Conservation (phyloP, 306 rosid species). For the Vigna unguiculata region DNA sequence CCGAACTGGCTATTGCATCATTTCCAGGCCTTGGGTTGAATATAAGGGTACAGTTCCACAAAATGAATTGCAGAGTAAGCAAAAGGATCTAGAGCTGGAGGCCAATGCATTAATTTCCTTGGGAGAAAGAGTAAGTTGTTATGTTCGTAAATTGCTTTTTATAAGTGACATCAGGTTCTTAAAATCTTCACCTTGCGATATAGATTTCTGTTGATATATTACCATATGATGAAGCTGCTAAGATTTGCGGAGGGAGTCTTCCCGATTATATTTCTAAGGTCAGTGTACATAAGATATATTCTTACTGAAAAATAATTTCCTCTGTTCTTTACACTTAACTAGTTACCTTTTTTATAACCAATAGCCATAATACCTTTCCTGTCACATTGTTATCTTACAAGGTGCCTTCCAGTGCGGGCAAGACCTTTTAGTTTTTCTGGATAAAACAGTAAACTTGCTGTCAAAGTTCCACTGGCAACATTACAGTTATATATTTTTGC, state of each 20-base stretch:
- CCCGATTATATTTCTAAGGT: constrained; percentile 82
- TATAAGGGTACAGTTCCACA: constrained; percentile 72
- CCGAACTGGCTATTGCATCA: constrained; percentile 29
- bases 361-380: constrained; percentile 26
- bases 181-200: constrained; percentile 35
- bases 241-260: constrained; percentile 71
- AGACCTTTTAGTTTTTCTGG: neutral
- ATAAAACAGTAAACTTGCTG: constrained; percentile 29
- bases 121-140: constrained; percentile 70
- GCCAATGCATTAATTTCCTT: constrained; percentile 61
- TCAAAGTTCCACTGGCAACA: constrained; percentile 7
- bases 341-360: constrained; percentile 32
- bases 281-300: constrained; percentile 24
- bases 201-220: constrained; percentile 60
- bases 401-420: constrained; percentile 23
- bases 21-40: constrained; percentile 79
- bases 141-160: constrained; percentile 44
- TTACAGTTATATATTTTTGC: neutral
- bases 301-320: constrained; percentile 18
- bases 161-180: constrained; percentile 21
- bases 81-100: constrained; percentile 67
- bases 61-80: constrained; percentile 63
- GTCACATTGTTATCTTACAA: constrained; percentile 19
- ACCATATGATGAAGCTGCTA: constrained; percentile 73
- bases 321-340: constrained; percentile 17